Base-by-base conservation (phyloP, 108 stramenopile genomes). In the Cyclotella kingstonii region DNA sequence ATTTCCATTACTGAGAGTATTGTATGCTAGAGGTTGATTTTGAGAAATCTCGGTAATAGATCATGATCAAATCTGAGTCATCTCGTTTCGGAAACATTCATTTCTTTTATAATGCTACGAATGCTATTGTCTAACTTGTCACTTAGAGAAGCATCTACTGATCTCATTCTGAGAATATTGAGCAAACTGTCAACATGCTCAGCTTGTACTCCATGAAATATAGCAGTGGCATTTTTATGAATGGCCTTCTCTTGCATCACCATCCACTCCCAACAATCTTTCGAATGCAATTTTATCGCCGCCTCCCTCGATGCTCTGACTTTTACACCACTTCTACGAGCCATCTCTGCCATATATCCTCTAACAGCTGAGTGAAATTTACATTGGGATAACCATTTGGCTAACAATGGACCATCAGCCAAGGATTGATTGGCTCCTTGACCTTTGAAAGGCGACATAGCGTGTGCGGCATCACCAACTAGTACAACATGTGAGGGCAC, bases 371-470 rank as follows among this genome's bases (percentile, higher is more conserved):
- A 73, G 19, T 87, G 82, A 1, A 83, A 28, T 35, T 71, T 76
- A 0, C 86, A 63, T 42, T 58, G 67, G 11, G 53, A 47, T 52
- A 90, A 60, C 83, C 86, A 90, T 21, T 60, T 41, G 4, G 82
- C 82, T 61, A 93, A 63, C 12, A 90, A 53, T 9, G 85, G 86
- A 2, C 92, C 96, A 60, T 97, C 96, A 12, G 77, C 50, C 43
- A 97, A 66, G 0, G 94, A 91, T 68, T 95, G 92, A 67, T 97
- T 95, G 33, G 94, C 94, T 11, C 96, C 96, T 51, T 91, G 90
- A 46, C 96, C 96, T 59, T 97, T 97, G 83, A 97, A 97, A 0
- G 87, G 87, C 8, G 81, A 80, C 94, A 97, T 94, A 3, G 82
- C 54, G 63, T 97, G 96, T 1, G 84, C 60, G 5, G 96, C 96